These are phyloP conservation scores for Caloboletus firmus DNA, from an alignment of 1,284 basidiomycete species.

Conservation along the genomic window DNA sequence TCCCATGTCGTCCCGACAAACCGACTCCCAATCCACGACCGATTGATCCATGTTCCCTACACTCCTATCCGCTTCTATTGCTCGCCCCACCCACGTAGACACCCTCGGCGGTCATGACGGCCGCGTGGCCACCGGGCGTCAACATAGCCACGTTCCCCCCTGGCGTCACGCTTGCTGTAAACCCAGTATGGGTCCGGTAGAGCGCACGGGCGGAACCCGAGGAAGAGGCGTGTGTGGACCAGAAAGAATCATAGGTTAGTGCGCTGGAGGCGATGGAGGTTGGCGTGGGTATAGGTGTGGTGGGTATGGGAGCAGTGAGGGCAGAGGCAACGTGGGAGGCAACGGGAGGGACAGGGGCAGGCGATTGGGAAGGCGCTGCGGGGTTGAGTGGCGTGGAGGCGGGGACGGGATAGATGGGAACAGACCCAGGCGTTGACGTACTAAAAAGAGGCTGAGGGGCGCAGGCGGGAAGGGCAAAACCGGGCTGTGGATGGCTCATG, in stretches of 20 bases:
- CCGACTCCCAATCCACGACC: not conserved
- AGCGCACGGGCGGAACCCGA: constrained; percentile 29
- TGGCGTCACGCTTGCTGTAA: constrained; percentile 26
- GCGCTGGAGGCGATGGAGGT: constrained; percentile 20
- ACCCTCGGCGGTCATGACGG: constrained; percentile 34
- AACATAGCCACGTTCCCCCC: constrained; percentile 34
- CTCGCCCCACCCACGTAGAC: constrained; percentile 34
- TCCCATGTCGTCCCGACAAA: too few species aligned
- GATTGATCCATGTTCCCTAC: not conserved
- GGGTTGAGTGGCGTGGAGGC: not conserved
- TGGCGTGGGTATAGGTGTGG: constrained; percentile 5
- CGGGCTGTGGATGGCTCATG: constrained; percentile 15
- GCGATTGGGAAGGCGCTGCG: constrained; percentile 1
- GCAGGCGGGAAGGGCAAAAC: constrained; percentile 2
- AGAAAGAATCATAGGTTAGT: constrained; percentile 67
- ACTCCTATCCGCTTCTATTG: not conserved
- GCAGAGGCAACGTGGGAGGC: not conserved
- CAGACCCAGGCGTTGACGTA: not conserved
- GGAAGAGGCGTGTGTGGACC: constrained; percentile 51
- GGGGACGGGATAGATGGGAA: not conserved
- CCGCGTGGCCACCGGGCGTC: constrained; percentile 32
- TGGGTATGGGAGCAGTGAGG: not conserved
- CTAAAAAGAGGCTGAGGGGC: constrained; percentile 8
- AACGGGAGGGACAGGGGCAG: not conserved
- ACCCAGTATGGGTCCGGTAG: constrained; percentile 35